Evolutionary conservation across 225 moss, liverwort and hornwort genomes (phyloP), one percentile per base, ranked within the genome.

Genomic region (Asterella californica): DNA sequence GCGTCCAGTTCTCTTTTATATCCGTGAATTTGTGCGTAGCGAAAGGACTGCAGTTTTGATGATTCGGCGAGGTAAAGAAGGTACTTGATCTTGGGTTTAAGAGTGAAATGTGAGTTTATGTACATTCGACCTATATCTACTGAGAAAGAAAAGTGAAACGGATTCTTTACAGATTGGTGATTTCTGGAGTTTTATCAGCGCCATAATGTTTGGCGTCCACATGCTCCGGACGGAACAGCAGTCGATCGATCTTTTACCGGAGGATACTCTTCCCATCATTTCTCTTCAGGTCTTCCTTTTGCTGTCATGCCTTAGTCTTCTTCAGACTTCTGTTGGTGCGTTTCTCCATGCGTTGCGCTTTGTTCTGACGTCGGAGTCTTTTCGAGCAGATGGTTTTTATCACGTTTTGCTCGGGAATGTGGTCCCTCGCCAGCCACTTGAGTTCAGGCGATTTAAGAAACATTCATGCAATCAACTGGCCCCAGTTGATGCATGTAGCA

Each of bases 101-200:
- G 19, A 17, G 57, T 57, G 57, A 24, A 24, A 24, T 64, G 27
- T 29, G 7, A 9, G 64, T 7, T 29, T 0, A 5, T 64, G 1
- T 64, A 29, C 9, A 30, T 8, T 64, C 11, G 2, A 64, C 30
- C 30, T 64, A 9, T 64, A 15, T 64, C 24, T 24, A 6, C 1
- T 30, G 15, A 29, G 64, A 32, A 61, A 64, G 29, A 30, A 33
- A 64, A 4, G 9, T 32, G 11, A 1, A 64, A 29, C 14, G 30
- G 29, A 64, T 64, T 6, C 29, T 64, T 64, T 11, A 57, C 87
- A 87, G 87, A 76, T 84, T 65, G 95, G 93, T 67, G 95, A 92
- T 86, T 77, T 89, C 27, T 96, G 90, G 89, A 93, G 88, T 81
- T 88, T 95, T 55, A 83, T 88, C n/a, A 93, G 93, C 65, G 88